Conservation (phyloP, 2,329 filamentous ascomycete genomes). For the Aureobasidium leucospermi region DNA sequence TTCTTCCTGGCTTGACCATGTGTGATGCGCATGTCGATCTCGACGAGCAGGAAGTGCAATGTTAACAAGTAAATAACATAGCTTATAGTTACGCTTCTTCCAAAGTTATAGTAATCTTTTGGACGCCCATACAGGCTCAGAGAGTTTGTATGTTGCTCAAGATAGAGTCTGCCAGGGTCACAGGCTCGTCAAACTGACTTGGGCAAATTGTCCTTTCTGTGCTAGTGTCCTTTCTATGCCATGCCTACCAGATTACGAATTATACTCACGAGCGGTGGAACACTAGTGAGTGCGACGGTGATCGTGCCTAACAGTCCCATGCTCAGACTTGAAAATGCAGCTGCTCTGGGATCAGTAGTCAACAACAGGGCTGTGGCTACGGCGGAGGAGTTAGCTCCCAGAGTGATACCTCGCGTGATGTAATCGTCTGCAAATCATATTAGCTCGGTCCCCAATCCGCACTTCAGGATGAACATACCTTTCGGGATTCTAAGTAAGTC, state of each 20-base stretch:
- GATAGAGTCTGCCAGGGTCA: not conserved
- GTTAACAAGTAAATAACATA: too few species aligned
- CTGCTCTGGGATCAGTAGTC: constrained; percentile 50
- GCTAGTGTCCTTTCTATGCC: not conserved
- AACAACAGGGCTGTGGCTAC: constrained; percentile 53
- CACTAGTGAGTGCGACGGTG: constrained; percentile 51
- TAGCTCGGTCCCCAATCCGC: not conserved
- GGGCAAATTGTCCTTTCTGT: not conserved
- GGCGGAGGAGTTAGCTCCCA: constrained; percentile 55
- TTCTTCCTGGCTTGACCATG: too few species aligned
- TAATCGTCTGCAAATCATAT: constrained; percentile 45
- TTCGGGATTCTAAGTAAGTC: constrained; percentile 46
- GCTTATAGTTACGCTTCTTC: too few species aligned
- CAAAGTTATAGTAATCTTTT: too few species aligned
- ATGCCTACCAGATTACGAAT: constrained; percentile 42
- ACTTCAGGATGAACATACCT: constrained; percentile 26
- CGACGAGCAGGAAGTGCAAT: too few species aligned
- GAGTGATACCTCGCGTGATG: constrained; percentile 53
- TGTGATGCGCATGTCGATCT: too few species aligned
- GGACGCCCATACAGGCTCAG: not conserved
- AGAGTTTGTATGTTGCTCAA: not conserved
- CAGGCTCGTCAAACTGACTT: not conserved
- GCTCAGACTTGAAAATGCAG: constrained; percentile 51
- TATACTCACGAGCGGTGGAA: constrained; percentile 45
- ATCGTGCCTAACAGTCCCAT: constrained; percentile 57